Percentiles rank a stretch among this genome's conserved stretches.
Evolutionary conservation across 164 flowering plant species (phyloP).

Genomic region (Magnolia kwangsiensis): DNA sequence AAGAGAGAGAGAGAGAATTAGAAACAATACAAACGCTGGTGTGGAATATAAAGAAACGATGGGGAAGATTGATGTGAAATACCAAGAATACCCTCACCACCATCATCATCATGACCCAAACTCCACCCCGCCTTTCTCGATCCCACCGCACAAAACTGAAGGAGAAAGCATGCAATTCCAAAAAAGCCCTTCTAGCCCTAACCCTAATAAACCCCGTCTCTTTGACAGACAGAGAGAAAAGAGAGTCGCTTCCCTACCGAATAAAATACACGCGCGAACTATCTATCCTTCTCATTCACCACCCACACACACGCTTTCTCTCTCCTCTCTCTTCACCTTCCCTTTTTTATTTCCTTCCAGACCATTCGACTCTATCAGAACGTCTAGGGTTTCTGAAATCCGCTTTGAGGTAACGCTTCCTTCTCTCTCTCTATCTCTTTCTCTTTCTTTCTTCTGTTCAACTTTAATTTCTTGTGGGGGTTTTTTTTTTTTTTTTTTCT

Average conservation of each 20-base stretch:
- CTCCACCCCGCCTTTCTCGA: conserved; percentile 3
- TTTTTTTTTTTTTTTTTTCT: neutral
- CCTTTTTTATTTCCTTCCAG: neutral
- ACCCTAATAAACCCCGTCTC: conserved; percentile 4
- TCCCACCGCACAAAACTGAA: neutral
- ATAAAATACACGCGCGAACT: neutral
- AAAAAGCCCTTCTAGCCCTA: conserved; percentile 3
- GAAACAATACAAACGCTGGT: neutral
- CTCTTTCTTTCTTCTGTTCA: neutral
- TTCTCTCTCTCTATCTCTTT: neutral
- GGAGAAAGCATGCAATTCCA: neutral
- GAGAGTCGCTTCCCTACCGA: neutral
- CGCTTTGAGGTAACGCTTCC: neutral
- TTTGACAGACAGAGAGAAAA: neutral
- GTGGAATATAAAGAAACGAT: neutral
- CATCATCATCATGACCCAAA: neutral
- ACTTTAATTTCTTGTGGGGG: neutral
- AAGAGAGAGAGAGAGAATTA: neutral
- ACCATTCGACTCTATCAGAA: neutral
- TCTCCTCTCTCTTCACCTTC: neutral
- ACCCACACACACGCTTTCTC: neutral
- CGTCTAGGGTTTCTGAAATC: neutral
- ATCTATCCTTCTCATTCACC: conserved; percentile 5
- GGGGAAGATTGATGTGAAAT: neutral
- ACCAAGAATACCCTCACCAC: neutral